Evolutionary conservation across 176 grass and related monocot genomes (phyloP), one percentile per base, ranked within the genome.

Genomic region (Phoenix dactylifera): DNA sequence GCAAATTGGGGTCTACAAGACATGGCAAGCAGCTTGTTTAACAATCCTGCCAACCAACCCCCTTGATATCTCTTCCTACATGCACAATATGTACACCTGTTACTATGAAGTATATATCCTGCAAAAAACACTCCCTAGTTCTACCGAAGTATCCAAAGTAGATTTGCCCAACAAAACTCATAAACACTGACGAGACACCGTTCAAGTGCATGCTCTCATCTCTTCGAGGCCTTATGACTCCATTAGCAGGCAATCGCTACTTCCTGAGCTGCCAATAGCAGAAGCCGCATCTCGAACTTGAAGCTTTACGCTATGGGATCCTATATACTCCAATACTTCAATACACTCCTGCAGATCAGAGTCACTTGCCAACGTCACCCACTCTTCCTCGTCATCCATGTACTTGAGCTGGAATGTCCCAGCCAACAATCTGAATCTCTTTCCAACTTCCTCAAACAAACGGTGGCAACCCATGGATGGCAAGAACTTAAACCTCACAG

Each of bases 341-440:
- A 91, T 58, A 1, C 93, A 97, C 58, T 97, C 93, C 68, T 72
- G 80, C 15, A 97, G 76, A 67, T 97, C 93, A 0, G 72, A 69
- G 52, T 97, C 84, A 20, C 60, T 91, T 0, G 78, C 82, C 58
- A 98, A 67, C 62, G 83, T 98, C 26, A 92, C 94, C 94, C 81
- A 98, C 51, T 98, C 94, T 0, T 98, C 94, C 70, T 98, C 94
- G 0, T 98, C 87, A 0, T 98, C 88, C 60, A 53, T 88, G 64
- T 98, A 98, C 55, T 92, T 98, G 9, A 98, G 70, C 77, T 89
- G 87, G 63, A 89, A 93, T 0, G 76, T 54, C 15, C 76, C 94
- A 0, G 35, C 61, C 20, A 54, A 59, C 28, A 92, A 79, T 73
- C 76, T 98, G 59, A 98, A 89, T 61, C 94, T 86, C 76, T 81